Evolutionary conservation across 768 basidiomycete species (phyloP).

Genomic region (Mycena capillaripes): DNA sequence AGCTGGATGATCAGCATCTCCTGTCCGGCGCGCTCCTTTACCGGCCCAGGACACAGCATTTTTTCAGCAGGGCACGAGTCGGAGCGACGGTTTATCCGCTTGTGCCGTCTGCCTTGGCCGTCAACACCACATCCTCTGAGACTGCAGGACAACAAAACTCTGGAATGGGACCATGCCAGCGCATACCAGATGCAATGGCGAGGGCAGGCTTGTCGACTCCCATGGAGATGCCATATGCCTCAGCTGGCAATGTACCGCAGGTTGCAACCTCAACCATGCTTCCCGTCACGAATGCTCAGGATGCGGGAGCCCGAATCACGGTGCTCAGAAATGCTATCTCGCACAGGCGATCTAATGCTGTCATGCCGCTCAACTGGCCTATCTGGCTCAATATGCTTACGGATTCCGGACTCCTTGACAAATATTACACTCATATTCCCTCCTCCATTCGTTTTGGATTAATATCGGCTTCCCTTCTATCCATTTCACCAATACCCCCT

Average conservation of each 20-base stretch:
- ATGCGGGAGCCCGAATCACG: conserved; percentile 40
- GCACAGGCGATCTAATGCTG: conserved; percentile 36
- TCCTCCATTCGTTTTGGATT: conserved; percentile 38
- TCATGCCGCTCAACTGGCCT: conserved; percentile 34
- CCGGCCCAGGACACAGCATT: background rate
- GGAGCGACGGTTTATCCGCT: conserved; percentile 4
- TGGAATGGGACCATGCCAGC: background rate
- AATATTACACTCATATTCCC: conserved; percentile 32
- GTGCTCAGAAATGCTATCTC: conserved; percentile 43
- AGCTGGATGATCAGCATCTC: conserved; percentile 6
- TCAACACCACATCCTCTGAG: background rate
- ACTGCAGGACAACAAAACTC: background rate
- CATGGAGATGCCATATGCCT: background rate
- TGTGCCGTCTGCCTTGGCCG: conserved; percentile 20
- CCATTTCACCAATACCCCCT: conserved; percentile 30
- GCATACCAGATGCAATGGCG: background rate
- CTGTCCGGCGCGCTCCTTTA: background rate
- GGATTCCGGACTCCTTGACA: conserved; percentile 16
- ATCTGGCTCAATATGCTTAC: conserved; percentile 34
- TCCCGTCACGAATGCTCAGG: conserved; percentile 45
- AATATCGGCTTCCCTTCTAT: conserved; percentile 37
- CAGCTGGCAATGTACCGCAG: background rate
- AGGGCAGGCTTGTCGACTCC: background rate
- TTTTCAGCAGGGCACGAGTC: conserved; percentile 13
- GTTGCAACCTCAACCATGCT: background rate